Evolutionary conservation across 2,329 filamentous ascomycete genomes (phyloP).

Genomic region (Cercospora nicotianae): DNA sequence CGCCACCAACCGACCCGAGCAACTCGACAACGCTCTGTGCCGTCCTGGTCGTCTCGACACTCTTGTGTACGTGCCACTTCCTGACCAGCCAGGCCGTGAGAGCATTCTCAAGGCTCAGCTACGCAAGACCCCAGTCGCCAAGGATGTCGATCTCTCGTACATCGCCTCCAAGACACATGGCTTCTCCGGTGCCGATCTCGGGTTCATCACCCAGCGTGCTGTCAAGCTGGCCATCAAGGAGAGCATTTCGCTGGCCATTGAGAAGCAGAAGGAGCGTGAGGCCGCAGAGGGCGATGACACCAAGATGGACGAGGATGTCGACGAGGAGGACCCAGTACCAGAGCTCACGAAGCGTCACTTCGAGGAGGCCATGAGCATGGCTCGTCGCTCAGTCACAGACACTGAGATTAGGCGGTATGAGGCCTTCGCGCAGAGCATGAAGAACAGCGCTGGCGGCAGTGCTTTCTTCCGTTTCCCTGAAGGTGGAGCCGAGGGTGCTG

Average conservation of each 20-base stretch:
- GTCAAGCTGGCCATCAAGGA: conserved; percentile 99
- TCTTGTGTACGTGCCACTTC: conserved; percentile 95
- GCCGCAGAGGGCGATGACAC: conserved; percentile 66
- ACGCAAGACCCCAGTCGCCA: conserved; percentile 90
- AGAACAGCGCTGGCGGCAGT: conserved; percentile 90
- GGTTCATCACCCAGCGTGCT: conserved; percentile 97
- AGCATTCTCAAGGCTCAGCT: conserved; percentile 93
- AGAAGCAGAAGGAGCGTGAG: conserved; percentile 85
- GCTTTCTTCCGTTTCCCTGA: conserved; percentile 91
- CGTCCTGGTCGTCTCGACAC: conserved; percentile 98
- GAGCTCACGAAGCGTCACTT: conserved; percentile 96
- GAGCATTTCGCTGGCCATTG: conserved; percentile 84
- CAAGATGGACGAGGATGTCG: conserved; percentile 76
- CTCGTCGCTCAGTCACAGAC: conserved; percentile 89
- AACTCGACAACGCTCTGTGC: conserved; percentile 96
- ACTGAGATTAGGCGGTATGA: conserved; percentile 98
- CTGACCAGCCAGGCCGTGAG: conserved; percentile 84
- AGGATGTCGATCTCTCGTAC: conserved; percentile 83
- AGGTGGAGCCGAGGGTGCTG: conserved; percentile 52
- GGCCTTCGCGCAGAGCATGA: conserved; percentile 98
- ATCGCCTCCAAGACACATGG: conserved; percentile 97
- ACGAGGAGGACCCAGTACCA: conserved; percentile 85
- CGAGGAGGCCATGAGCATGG: conserved; percentile 96
- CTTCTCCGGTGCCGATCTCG: conserved; percentile 98
- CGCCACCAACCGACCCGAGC: conserved; percentile 97